These are phyloP conservation scores for Pyracantha coccinea DNA, from an alignment of 331 rosid genomes.

Conservation along the genomic window DNA sequence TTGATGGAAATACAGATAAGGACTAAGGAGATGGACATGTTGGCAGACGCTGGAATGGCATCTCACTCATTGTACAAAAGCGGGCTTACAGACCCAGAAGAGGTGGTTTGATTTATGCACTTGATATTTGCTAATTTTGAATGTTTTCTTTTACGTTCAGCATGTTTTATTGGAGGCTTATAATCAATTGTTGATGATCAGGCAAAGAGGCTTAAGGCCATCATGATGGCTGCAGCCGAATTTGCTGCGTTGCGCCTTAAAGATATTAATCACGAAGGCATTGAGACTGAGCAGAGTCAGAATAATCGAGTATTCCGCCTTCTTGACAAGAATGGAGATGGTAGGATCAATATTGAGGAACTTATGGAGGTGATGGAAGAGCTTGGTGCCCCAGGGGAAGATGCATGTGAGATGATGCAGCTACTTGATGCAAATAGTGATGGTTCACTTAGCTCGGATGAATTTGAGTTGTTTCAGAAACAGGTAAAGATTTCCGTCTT, in stretches of 20 bases:
- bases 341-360: conserved; percentile 87
- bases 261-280: conserved; percentile 48
- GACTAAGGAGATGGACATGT: conserved; percentile 70
- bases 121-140: background rate
- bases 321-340: conserved; percentile 94
- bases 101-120: conserved; percentile 32
- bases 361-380: background rate
- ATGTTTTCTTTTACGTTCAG: background rate
- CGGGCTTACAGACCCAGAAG: conserved; percentile 83
- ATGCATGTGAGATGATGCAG: conserved; percentile 62
- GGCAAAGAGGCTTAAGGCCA: conserved; percentile 84
- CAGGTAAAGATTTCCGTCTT: background rate
- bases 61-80: conserved; percentile 93
- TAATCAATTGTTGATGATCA: conserved; percentile 17
- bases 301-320: conserved; percentile 65
- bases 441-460: conserved; percentile 78
- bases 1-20: conserved; percentile 84
- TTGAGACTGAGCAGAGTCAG: conserved; percentile 49
- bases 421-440: conserved; percentile 9
- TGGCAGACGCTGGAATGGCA: conserved; percentile 76
- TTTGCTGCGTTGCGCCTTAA: conserved; percentile 82
- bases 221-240: conserved; percentile 92
- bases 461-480: conserved; percentile 61
- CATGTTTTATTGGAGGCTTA: background rate
- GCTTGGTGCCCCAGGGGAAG: background rate